Evolutionary conservation across 441 rosid genomes (phyloP), one percentile per base, ranked within the genome.

Genomic region (Dalechampia spathulata): DNA sequence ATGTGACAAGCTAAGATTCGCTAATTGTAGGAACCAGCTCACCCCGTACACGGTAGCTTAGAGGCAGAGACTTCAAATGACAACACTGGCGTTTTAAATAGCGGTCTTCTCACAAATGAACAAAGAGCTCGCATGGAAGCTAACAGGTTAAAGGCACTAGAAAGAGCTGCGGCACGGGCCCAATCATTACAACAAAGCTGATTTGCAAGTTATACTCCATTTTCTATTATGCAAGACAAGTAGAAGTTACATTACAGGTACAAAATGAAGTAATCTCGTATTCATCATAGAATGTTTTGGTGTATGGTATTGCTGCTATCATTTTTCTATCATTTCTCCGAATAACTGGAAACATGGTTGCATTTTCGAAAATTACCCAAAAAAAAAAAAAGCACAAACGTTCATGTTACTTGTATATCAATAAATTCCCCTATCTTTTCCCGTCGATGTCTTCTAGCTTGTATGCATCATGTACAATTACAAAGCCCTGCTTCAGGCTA

Each of bases 61-160:
- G 57, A 43, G 53, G 48, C 36, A 6, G 36, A 56, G 10, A 52
- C 69, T 56, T 58, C 67, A 61, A 72, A 45, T 37, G 54, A 1
- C 41, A 63, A 42, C 25, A 57, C 62, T 40, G 59, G 60, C 45
- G 9, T 55, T 65, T 63, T 67, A 44, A 44, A 32, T 37, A 75
- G 75, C 50, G 72, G n/a, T 58, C 50, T 52, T 59, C 67, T 90
- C 28, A 79, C 90, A 2, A 89, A 83, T 42, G 92, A 79, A 48
- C 93, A 85, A 67, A 78, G 58, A 66, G 80, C 79, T 70, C 86
- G 96, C 0, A 82, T 87, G 79, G 96, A 87, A 78, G 86, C 85
- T 49, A 87, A 82, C 74, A 81, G 83, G 68, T 58, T 76, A 69
- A 90, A 81, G 79, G 95, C 93, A 66, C 53, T 83, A 42, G 85